A percentile compares a stretch with the other conserved stretches of the same genome.
Conservation (phyloP, 352 stramenopile genomes). For the Phytophthora ramorum region DNA sequence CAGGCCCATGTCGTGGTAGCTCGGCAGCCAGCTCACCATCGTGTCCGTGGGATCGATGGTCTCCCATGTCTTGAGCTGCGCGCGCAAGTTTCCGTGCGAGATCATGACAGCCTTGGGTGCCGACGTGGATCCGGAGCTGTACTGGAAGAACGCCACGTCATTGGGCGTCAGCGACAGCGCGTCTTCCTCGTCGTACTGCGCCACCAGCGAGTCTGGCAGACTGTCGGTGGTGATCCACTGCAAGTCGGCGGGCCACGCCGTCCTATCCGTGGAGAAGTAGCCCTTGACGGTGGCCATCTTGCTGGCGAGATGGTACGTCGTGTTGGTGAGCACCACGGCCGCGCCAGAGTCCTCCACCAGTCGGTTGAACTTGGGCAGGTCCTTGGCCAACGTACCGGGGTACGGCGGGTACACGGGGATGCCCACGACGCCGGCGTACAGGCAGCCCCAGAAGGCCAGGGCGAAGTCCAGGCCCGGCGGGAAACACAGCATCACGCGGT, state of each 20-base stretch:
- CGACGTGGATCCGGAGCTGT: slow-evolving; percentile 83
- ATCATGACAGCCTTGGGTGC: slow-evolving; percentile 88
- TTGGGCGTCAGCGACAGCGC: slow-evolving; percentile 47
- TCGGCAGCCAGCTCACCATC: slow-evolving; percentile 82
- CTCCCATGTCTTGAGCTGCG: slow-evolving; percentile 81
- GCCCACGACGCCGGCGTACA: slow-evolving; percentile 75
- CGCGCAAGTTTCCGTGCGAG: slow-evolving; percentile 76
- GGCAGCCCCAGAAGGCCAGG: slow-evolving; percentile 79
- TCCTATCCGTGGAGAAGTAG: slow-evolving; percentile 67
- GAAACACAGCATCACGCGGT: slow-evolving; percentile 83
- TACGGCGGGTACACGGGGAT: slow-evolving; percentile 85
- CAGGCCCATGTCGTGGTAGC: slow-evolving; percentile 87
- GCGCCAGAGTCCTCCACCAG: slow-evolving; percentile 78
- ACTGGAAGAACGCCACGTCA: slow-evolving; percentile 88
- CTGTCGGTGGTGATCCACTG: slow-evolving; percentile 79
- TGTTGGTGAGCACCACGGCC: slow-evolving; percentile 72
- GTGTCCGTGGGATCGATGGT: slow-evolving; percentile 67
- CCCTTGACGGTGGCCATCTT: slow-evolving; percentile 84
- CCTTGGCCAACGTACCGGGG: slow-evolving; percentile 72
- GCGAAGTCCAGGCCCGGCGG: slow-evolving; percentile 81
- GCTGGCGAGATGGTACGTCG: slow-evolving; percentile 80
- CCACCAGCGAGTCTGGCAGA: slow-evolving; percentile 56
- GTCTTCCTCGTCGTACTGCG: slow-evolving; percentile 58
- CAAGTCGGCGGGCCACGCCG: slow-evolving; percentile 70
- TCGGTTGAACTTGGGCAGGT: slow-evolving; percentile 82